Base-by-base conservation (phyloP, 257 asterid species). In the Solanum stenotomum region DNA sequence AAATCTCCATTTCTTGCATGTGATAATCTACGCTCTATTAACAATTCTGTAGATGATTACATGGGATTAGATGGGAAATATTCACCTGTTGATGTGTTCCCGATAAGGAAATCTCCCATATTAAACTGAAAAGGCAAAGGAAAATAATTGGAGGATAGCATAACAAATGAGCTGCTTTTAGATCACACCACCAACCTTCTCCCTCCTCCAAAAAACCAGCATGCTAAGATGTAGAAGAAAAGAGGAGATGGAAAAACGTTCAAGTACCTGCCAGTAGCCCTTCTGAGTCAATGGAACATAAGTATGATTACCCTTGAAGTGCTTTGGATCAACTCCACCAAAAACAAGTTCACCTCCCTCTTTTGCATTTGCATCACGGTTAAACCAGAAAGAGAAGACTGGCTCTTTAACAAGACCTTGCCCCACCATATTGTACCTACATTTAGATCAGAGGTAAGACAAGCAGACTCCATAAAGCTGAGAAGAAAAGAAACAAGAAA, bases 211-310 rank as follows among this genome's bases (percentile, higher is more conserved):
- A 25, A 40, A 79, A 44, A 15, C 14, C 23, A 27, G 14, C 18
- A 79, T 79, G 22, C 85, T 56, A 56, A 44, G 23, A 81, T 44
- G 31, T 74, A 49, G n/a, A 8, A 10, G 42, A 34, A 72, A 23
- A 33, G 42, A 25, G 65, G 65, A 8, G 33, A 38, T 12, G 23
- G 15, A 20, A 77, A 20, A 85, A 46, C 88, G 11, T 88, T 84
- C 52, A 86, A 35, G 34, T 91, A 96, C 99, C 95, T 96, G 98
- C 99, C 99, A 96, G 92, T 96, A 96, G 18, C 99, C 99, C 90
- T 96, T 96, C 87, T 92, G 88, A 1, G 98, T 92, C 25, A 96
- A 93, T 1, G 98, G 97, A 88, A 93, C 98, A 42, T 94, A 96
- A 67, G 90, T 92, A 77, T 95, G 99, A 40, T 92, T 52, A 31